Evolutionary conservation across 2,329 filamentous ascomycete genomes (phyloP).

Genomic region (Claviceps arundinis): DNA sequence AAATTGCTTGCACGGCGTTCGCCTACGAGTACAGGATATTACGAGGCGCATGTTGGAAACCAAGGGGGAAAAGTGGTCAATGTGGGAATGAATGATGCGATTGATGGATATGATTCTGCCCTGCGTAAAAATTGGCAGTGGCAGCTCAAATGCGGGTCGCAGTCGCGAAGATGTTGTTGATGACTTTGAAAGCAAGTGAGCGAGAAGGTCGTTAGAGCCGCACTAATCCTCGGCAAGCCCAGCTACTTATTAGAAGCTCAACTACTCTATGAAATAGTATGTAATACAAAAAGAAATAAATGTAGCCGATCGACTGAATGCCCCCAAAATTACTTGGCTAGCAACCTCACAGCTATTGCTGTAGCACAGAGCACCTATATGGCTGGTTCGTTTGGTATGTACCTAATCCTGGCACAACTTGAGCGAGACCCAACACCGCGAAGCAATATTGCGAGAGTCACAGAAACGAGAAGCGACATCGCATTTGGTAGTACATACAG

Average conservation of each 20-base stretch:
- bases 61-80: constrained; percentile 10
- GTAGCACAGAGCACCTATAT: no score
- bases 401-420: no score
- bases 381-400: no score
- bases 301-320: no score
- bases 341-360: no score
- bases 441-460: no score
- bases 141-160: neutral
- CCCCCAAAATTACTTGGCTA: no score
- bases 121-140: constrained; percentile 6
- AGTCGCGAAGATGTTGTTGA: neutral
- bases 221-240: neutral
- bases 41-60: constrained; percentile 15
- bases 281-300: no score
- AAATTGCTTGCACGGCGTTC: constrained; percentile 16
- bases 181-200: neutral
- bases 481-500: no score
- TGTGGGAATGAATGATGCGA: constrained; percentile 7
- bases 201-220: neutral
- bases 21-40: constrained; percentile 14
- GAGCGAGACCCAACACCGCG: no score
- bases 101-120: constrained; percentile 12
- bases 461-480: no score
- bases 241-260: neutral
- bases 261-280: neutral